These are phyloP conservation scores for Aspergillus vadensis DNA, from an alignment of 2,329 filamentous ascomycete species.

Conservation along the genomic window DNA sequence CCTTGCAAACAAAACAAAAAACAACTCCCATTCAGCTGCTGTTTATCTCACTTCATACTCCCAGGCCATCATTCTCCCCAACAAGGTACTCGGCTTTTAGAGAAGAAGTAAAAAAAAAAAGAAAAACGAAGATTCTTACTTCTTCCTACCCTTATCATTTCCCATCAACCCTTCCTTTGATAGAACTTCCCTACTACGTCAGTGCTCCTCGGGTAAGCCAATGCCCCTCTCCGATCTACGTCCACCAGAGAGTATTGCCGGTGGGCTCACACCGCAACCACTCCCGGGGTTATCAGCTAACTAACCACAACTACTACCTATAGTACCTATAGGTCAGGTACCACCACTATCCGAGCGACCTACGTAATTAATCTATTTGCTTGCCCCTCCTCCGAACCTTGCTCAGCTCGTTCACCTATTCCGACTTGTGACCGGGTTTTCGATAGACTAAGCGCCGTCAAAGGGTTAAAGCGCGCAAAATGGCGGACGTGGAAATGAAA, in stretches of 20 bases:
- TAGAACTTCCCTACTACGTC: background rate
- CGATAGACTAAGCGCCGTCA: background rate
- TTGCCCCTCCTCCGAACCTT: slow-evolving; percentile 12
- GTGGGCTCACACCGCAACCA: slow-evolving; percentile 19
- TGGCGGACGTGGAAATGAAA: slow-evolving; percentile 97
- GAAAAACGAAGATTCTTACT: background rate
- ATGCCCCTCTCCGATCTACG: background rate
- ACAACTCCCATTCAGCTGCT: too few relatives aligned
- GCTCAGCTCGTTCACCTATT: background rate
- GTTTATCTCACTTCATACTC: too few relatives aligned
- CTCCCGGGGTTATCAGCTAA: slow-evolving; percentile 21
- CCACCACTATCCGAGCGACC: slow-evolving; percentile 6
- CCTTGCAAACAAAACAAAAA: slow-evolving; percentile 26
- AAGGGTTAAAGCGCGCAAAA: slow-evolving; percentile 41
- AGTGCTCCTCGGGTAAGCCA: background rate
- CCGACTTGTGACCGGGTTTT: background rate
- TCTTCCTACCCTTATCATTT: background rate
- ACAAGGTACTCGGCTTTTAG: background rate
- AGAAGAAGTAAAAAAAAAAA: background rate
- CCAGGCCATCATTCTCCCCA: background rate
- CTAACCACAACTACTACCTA: slow-evolving; percentile 10
- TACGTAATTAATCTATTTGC: slow-evolving; percentile 22
- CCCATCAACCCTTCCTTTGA: background rate
- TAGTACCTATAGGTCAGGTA: background rate
- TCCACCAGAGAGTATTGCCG: background rate